phyloP scores from a whole-genome alignment of 768 basidiomycete species.

The Rossbeevera mucosa region DNA sequence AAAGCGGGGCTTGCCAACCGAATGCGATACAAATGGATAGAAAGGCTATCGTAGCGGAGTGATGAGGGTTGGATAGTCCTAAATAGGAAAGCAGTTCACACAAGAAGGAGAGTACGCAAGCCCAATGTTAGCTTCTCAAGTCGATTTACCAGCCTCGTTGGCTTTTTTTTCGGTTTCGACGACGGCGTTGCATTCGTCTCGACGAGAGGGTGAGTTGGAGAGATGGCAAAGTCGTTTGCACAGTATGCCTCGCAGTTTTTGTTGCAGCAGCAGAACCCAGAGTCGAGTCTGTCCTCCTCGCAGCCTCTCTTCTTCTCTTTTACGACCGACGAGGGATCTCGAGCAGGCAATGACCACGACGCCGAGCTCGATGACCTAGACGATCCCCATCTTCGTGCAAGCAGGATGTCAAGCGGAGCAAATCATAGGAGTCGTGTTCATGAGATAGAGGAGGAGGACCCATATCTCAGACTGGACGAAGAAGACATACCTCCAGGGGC shows the following conservation, averaged over 20 bases:
- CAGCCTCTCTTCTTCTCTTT: constrained; percentile 90
- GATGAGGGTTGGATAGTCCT: not conserved
- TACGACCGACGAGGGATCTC: constrained; percentile 65
- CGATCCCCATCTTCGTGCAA: constrained; percentile 64
- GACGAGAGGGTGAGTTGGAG: constrained; percentile 20
- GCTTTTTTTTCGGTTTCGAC: constrained; percentile 12
- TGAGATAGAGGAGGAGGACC: constrained; percentile 62
- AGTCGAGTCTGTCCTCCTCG: constrained; percentile 53
- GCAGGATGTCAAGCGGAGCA: constrained; percentile 31
- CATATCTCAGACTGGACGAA: constrained; percentile 71
- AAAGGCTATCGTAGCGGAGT: not conserved
- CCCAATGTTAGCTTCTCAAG: constrained; percentile 15
- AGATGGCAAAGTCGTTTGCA: constrained; percentile 70
- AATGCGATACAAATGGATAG: not conserved
- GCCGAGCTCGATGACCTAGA: constrained; percentile 66
- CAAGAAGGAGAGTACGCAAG: constrained; percentile 19
- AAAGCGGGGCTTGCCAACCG: not conserved
- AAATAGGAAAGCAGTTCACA: constrained; percentile 18
- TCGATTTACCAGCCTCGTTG: constrained; percentile 13
- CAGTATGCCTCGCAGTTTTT: constrained; percentile 81
- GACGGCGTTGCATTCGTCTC: constrained; percentile 13
- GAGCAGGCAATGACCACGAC: constrained; percentile 44
- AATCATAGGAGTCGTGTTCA: constrained; percentile 25
- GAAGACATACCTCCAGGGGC: constrained; percentile 48
- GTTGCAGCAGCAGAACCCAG: constrained; percentile 49